These are phyloP conservation scores for Biscogniauxia sp. DNA, from an alignment of 2,329 filamentous ascomycete genomes.

Conservation along the genomic window DNA sequence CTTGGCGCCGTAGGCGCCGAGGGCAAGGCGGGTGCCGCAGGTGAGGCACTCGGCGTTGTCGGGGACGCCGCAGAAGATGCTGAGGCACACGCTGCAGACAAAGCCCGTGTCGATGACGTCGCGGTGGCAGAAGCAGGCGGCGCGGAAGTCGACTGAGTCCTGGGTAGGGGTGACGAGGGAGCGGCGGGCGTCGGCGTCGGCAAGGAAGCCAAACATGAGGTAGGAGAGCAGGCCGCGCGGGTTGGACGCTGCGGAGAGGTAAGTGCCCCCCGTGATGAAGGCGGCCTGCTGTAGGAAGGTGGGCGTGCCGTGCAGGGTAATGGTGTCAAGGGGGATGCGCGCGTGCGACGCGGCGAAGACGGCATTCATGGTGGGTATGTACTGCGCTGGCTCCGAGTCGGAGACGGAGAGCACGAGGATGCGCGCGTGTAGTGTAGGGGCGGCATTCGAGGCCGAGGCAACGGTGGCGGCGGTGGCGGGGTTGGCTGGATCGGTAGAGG, in stretches of 20 bases:
- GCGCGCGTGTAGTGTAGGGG: slow-evolving; percentile 65
- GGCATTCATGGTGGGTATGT: slow-evolving; percentile 97
- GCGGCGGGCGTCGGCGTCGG: slow-evolving; percentile 54
- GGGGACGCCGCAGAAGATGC: slow-evolving; percentile 77
- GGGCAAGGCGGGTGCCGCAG: slow-evolving; percentile 74
- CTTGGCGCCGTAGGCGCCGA: slow-evolving; percentile 73
- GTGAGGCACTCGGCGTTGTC: slow-evolving; percentile 71
- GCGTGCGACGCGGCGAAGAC: slow-evolving; percentile 93
- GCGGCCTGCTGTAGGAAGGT: slow-evolving; percentile 91
- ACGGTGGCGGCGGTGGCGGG: slow-evolving; percentile 27
- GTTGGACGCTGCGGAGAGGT: slow-evolving; percentile 46
- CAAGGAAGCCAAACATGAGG: slow-evolving; percentile 89
- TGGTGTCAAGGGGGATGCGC: slow-evolving; percentile 86
- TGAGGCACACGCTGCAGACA: slow-evolving; percentile 94
- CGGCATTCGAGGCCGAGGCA: slow-evolving; percentile 29
- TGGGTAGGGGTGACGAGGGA: slow-evolving; percentile 76
- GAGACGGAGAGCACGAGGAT: slow-evolving; percentile 91
- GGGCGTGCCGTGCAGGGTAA: slow-evolving; percentile 79
- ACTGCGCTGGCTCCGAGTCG: slow-evolving; percentile 80
- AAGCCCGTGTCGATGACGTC: slow-evolving; percentile 88
- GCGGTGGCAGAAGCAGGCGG: slow-evolving; percentile 97
- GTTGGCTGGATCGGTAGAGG: slow-evolving; percentile 37
- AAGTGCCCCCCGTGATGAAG: slow-evolving; percentile 60
- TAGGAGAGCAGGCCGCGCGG: slow-evolving; percentile 81
- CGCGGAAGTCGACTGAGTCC: slow-evolving; percentile 89